These are phyloP conservation scores for Pistacia atlantica DNA, from an alignment of 345 rosid genomes.

Conservation along the genomic window DNA sequence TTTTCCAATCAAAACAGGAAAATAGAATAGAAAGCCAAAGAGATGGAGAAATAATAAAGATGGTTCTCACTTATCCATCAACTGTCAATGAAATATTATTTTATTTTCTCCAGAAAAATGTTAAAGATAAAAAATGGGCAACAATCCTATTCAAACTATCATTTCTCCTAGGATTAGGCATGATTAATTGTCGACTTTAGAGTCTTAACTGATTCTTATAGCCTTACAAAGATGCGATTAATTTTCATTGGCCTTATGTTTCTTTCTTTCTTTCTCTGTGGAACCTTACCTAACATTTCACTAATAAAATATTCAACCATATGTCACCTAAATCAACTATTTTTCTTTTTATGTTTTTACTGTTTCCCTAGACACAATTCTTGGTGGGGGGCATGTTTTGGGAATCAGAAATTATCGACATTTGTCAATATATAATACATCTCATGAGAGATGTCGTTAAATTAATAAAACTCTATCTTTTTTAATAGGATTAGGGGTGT, in stretches of 20 bases:
- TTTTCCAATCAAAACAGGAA: constrained; percentile 7
- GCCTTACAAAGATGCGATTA: constrained; percentile 26
- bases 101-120: constrained; percentile 30
- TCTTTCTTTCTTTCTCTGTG: constrained; percentile 6
- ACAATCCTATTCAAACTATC: constrained; percentile 12
- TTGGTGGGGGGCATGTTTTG: background rate
- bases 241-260: background rate
- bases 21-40: background rate
- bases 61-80: constrained; percentile 37
- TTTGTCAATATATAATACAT: background rate
- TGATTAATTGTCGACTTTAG: background rate
- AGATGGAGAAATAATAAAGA: constrained; percentile 5
- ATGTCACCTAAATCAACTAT: constrained; percentile 27
- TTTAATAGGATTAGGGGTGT: too few species aligned
- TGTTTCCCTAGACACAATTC: background rate
- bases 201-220: constrained; percentile 8
- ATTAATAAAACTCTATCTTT: too few species aligned
- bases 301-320: constrained; percentile 19
- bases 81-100: constrained; percentile 34
- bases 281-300: constrained; percentile 32
- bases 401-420: background rate
- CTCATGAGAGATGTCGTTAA: too few species aligned
- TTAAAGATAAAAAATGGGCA: background rate
- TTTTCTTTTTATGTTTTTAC: background rate
- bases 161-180: background rate